Evolutionary conservation across 257 asterid genomes (phyloP).

Genomic region (Cinchona pubescens): DNA sequence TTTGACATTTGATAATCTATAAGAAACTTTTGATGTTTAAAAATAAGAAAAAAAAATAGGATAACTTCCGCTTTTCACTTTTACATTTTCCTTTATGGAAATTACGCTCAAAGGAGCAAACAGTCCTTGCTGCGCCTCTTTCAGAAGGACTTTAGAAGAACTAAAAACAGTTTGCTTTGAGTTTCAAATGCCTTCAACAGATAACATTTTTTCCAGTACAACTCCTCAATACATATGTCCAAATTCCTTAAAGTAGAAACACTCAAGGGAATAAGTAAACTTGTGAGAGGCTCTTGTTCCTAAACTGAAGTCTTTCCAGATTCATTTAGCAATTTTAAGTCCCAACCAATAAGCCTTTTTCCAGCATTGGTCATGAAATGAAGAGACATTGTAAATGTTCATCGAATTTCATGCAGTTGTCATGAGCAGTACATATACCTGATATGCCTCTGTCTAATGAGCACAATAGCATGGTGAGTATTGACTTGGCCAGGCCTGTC

Average conservation of each 20-base stretch:
- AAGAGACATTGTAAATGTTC: not conserved
- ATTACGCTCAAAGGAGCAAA: too few species aligned
- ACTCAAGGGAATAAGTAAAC: not conserved
- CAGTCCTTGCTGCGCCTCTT: not conserved
- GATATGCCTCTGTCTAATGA: constrained; percentile 51
- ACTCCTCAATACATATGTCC: not conserved
- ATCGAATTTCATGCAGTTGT: not conserved
- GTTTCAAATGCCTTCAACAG: too few species aligned
- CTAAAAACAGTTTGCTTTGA: not conserved
- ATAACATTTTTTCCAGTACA: too few species aligned
- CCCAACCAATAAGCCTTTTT: not conserved
- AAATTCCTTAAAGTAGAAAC: not conserved
- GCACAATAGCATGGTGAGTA: constrained; percentile 54
- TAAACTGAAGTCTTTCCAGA: not conserved
- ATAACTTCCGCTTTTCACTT: too few species aligned
- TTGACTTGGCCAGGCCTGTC: constrained; percentile 50
- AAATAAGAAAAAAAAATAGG: too few species aligned
- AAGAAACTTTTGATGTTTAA: too few species aligned
- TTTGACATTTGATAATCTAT: too few species aligned
- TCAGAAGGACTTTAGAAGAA: not conserved
- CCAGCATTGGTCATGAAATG: not conserved
- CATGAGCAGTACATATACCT: constrained; percentile 24
- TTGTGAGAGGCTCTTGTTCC: not conserved
- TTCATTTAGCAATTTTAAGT: not conserved
- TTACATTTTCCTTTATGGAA: too few species aligned